Evolutionary conservation across 2,329 filamentous ascomycete species (phyloP).

Genomic region (Fusarium aywerte): DNA sequence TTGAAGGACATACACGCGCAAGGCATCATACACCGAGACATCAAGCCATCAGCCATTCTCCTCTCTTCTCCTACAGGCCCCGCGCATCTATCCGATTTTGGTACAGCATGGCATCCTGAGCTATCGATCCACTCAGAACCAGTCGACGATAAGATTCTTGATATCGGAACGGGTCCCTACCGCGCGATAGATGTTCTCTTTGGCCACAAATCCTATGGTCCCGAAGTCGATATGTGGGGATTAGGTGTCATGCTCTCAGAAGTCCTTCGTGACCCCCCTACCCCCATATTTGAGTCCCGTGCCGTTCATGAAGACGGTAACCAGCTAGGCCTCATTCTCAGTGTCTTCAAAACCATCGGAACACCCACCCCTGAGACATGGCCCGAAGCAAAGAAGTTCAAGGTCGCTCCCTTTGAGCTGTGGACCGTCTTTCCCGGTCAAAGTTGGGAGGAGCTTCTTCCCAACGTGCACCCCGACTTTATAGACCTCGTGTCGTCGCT

Average conservation of each 20-base stretch:
- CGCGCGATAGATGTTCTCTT: slow-evolving; percentile 91
- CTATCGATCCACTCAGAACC: slow-evolving; percentile 71
- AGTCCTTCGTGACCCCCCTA: slow-evolving; percentile 64
- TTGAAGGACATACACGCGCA: slow-evolving; percentile 76
- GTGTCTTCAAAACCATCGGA: slow-evolving; percentile 91
- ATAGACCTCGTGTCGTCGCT: slow-evolving; percentile 73
- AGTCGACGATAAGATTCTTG: slow-evolving; percentile 79
- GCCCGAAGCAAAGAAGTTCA: slow-evolving; percentile 79
- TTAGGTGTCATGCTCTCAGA: slow-evolving; percentile 87
- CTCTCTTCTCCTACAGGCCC: slow-evolving; percentile 74
- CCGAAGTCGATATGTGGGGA: slow-evolving; percentile 87
- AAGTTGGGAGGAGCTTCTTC: slow-evolving; percentile 77
- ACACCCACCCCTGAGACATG: slow-evolving; percentile 83
- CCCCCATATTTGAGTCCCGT: slow-evolving; percentile 84
- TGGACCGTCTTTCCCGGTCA: slow-evolving; percentile 78
- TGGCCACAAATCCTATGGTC: slow-evolving; percentile 77
- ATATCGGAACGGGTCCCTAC: slow-evolving; percentile 93
- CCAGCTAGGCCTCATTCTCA: slow-evolving; percentile 89
- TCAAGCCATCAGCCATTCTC: slow-evolving; percentile 92
- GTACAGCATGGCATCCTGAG: slow-evolving; percentile 83
- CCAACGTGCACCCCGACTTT: slow-evolving; percentile 66
- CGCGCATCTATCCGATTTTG: slow-evolving; percentile 88
- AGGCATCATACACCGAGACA: slow-evolving; percentile 89
- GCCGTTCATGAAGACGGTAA: slow-evolving; percentile 80
- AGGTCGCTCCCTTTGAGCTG: slow-evolving; percentile 86